Percentiles rank a stretch among this genome's conserved stretches.
These are phyloP conservation scores for Monosporozyma siamensis DNA, from an alignment of 805 yeast species.

Conservation along the genomic window DNA sequence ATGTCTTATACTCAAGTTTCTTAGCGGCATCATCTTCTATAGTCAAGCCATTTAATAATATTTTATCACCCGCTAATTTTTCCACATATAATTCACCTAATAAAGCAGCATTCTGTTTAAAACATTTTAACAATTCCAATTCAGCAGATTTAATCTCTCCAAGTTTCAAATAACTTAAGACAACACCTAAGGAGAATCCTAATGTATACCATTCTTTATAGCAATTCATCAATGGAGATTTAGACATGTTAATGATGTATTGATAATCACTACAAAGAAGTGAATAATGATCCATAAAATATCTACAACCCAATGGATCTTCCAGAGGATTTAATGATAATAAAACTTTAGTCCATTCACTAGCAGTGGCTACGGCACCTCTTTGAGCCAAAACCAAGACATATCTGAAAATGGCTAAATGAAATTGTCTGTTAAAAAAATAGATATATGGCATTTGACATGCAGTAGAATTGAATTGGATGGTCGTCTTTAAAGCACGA, in stretches of 20 bases:
- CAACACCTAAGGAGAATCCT: slow-evolving; percentile 56
- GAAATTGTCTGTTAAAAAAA: slow-evolving; percentile 69
- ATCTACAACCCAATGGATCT: slow-evolving; percentile 79
- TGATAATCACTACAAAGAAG: slow-evolving; percentile 54
- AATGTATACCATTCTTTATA: slow-evolving; percentile 66
- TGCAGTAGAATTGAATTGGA: slow-evolving; percentile 44
- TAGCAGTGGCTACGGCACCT: slow-evolving; percentile 70
- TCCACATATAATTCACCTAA: slow-evolving; percentile 18
- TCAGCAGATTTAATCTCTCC: slow-evolving; percentile 39
- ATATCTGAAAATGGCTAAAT: slow-evolving; percentile 63
- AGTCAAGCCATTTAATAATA: slow-evolving; percentile 12
- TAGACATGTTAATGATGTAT: slow-evolving; percentile 48
- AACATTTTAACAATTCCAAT: slow-evolving; percentile 41
- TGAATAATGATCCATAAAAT: slow-evolving; percentile 74
- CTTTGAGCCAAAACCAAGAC: slow-evolving; percentile 62
- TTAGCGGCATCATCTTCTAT: slow-evolving; percentile 12
- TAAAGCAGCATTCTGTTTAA: slow-evolving; percentile 46
- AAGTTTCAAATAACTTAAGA: slow-evolving; percentile 47
- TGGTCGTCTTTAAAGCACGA: slow-evolving; percentile 53
- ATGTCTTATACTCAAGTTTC: slow-evolving; percentile 43
- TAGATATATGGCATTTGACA: slow-evolving; percentile 67
- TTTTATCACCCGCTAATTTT: slow-evolving; percentile 18
- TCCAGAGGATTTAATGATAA: slow-evolving; percentile 63
- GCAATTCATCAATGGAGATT: slow-evolving; percentile 46
- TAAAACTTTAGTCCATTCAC: slow-evolving; percentile 61